These are phyloP conservation scores for Borovskyia barvae DNA, from an alignment of 208 protist genomes.

Conservation along the genomic window DNA sequence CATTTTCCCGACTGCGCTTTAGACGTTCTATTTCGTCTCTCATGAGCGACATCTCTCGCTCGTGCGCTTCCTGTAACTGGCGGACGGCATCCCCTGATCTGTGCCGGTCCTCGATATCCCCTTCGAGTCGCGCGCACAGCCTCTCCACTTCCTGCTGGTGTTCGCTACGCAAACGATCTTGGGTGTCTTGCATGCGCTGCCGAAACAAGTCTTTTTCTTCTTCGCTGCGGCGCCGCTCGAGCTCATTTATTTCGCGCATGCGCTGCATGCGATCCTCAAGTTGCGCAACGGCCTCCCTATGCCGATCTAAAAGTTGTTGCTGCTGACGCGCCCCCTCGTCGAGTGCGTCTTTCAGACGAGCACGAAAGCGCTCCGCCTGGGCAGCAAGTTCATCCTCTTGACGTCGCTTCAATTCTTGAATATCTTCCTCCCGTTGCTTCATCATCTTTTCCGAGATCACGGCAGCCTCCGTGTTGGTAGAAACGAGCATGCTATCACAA, in stretches of 20 bases:
- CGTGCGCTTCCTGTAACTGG: slow-evolving; percentile 42
- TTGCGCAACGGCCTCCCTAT: slow-evolving; percentile 36
- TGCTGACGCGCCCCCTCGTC: slow-evolving; percentile 32
- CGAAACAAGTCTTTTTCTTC: slow-evolving; percentile 45
- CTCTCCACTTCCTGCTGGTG: slow-evolving; percentile 47
- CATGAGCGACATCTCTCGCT: slow-evolving; percentile 33
- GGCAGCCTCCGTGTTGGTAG: slow-evolving; percentile 23
- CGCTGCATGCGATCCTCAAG: slow-evolving; percentile 47
- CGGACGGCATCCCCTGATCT: slow-evolving; percentile 38
- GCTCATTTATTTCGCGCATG: slow-evolving; percentile 46
- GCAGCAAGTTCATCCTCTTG: slow-evolving; percentile 34
- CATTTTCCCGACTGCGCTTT: slow-evolving; percentile 27
- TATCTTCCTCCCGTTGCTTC: slow-evolving; percentile 13
- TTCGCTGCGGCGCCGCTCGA: slow-evolving; percentile 40
- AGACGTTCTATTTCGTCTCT: slow-evolving; percentile 48
- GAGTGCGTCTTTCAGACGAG: slow-evolving; percentile 23
- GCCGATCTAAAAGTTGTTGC: slow-evolving; percentile 32
- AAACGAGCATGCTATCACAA: slow-evolving; percentile 16
- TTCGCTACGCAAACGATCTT: slow-evolving; percentile 27
- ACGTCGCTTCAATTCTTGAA: slow-evolving; percentile 19
- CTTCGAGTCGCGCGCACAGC: slow-evolving; percentile 40
- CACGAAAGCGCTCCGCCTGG: slow-evolving; percentile 28
- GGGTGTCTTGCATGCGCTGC: slow-evolving; percentile 21
- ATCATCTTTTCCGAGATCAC: slow-evolving; percentile 9
- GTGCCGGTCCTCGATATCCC: slow-evolving; percentile 29